Base-by-base conservation (phyloP, 2,329 filamentous ascomycete species). In the Tympanopsis confertula region DNA sequence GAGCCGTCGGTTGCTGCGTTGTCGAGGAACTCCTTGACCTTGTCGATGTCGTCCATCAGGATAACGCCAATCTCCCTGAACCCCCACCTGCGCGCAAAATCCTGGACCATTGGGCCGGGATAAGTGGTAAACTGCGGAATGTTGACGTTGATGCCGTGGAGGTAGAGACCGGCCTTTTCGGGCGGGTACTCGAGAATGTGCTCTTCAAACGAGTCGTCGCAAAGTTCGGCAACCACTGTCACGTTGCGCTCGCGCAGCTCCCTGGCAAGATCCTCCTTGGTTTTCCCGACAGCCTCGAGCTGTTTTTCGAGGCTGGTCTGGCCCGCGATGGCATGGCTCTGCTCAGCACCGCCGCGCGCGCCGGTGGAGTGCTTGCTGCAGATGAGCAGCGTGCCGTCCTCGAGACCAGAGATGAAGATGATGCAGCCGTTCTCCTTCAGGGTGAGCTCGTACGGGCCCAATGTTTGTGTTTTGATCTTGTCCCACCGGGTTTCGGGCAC, bases 391-490 rank as follows among this genome's bases (percentile, higher is more conserved):
- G 85, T 86, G 22, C 77, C 88, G 50, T 95, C 88, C 50, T 93
- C 85, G 17, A 98, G 68, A 13, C 88, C 91, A n/a, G 87, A 82
- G 33, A 98, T 78, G 64, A 98, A 98, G 48, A 98, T 95, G 58
- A 98, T 98, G 59, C 91, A 98, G n/a, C 91, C 91, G 51, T 98
- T 98, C 61, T 98, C 91, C 63, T 98, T 98, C 38, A 96, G 76
- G 41, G 87, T 96, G 39, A 98, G 65, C 61, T 98, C 91, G 50
- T 96, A 98, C 0, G 91, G 91, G 0, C 86, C 87, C 45, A 75
- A 65, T 1, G 91, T 96, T 39, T 82, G 71, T 19, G 61, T 59
- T 52, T 82, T 68, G 42, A 98, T 86, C 51, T 82, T 84, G 13
- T 66, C 58, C 91, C 91, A 98, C 49, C 79, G 72, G 3, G 91